Base-by-base conservation (phyloP, 176 grass and related monocot species). In the Zoysia japonica region DNA sequence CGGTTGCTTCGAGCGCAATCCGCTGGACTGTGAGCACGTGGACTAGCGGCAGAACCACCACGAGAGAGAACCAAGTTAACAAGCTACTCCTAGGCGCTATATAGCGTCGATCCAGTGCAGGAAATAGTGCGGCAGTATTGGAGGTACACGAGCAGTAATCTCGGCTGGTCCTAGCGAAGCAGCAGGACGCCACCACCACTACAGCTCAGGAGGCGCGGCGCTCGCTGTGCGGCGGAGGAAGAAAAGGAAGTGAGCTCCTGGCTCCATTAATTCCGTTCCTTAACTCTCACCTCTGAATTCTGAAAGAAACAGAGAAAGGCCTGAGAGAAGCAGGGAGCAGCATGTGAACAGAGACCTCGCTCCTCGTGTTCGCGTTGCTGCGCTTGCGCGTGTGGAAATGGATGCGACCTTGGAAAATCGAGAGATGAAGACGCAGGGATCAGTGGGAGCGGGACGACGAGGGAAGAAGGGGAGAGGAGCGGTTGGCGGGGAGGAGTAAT, bases 101-200 rank as follows among this genome's bases (percentile, higher is more conserved):
- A 82, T 87, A 83, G 41, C 66, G 79, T 82, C 79, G 72, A 47
- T 46, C 6, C 39, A 47, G 45, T 38, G 67, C 83, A 64, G 20
- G 61, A 82, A 73, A 65, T 72, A 63, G 56, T 41, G 47, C 11
- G 28, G 51, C 51, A 53, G 51, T 15, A 53, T 11, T 13, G 70
- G 48, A 20, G 71, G 81, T 84, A 85, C 83, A 55, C 83, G 46
- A 65, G 85, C 79, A 67, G 67, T 82, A 72, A 78, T 20, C 78
- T 47, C 64, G 28, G 49, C 79, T 77, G 85, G 85, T 87, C 85
- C 85, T 6, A 11, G 13, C 48, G 65, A 82, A 65, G 68, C 60
- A 71, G 65, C 45, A 77, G 65, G 52, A 56, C n/a, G 28, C 28
- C 28, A 10, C 57, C 57, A 61, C 19, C 51, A 78, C 85, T 72